phyloP scores from a whole-genome alignment of 805 yeast species.

The Candida ovalis region DNA sequence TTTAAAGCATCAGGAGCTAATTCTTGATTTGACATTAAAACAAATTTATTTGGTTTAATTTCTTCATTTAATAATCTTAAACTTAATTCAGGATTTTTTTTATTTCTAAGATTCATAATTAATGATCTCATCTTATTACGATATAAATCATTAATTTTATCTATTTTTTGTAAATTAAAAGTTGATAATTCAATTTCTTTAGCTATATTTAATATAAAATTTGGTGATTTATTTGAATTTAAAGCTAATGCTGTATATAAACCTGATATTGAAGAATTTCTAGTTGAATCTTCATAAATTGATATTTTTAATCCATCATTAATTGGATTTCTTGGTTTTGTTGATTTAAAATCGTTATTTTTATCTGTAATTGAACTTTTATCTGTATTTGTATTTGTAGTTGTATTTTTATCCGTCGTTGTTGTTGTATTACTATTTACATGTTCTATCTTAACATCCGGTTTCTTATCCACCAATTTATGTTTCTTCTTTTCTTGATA shows the following conservation, averaged over 20 bases:
- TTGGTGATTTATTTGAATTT: conserved; percentile 54
- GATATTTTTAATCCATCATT: conserved; percentile 75
- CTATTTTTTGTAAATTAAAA: conserved; percentile 53
- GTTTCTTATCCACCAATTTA: conserved; percentile 10
- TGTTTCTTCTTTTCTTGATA: conserved; percentile 51
- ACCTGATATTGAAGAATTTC: conserved; percentile 82
- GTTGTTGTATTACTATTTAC: too few species aligned
- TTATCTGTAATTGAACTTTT: neutral
- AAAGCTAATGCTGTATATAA: conserved; percentile 86
- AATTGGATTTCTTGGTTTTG: conserved; percentile 68
- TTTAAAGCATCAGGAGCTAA: conserved; percentile 91
- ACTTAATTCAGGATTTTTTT: conserved; percentile 84
- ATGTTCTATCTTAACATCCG: conserved; percentile 2
- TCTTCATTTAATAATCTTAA: conserved; percentile 63
- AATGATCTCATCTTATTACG: conserved; percentile 82
- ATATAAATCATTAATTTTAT: conserved; percentile 57
- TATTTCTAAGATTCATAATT: conserved; percentile 82
- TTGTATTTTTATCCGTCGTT: too few species aligned
- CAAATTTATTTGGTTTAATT: conserved; percentile 60
- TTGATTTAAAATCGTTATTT: neutral
- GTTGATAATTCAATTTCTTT: conserved; percentile 72
- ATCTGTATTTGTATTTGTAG: neutral
- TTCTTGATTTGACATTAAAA: conserved; percentile 86
- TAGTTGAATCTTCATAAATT: conserved; percentile 68
- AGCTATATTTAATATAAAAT: conserved; percentile 57